Evolutionary conservation across 176 grass and related monocot species (phyloP).

Genomic region (Oryza glumipatula): DNA sequence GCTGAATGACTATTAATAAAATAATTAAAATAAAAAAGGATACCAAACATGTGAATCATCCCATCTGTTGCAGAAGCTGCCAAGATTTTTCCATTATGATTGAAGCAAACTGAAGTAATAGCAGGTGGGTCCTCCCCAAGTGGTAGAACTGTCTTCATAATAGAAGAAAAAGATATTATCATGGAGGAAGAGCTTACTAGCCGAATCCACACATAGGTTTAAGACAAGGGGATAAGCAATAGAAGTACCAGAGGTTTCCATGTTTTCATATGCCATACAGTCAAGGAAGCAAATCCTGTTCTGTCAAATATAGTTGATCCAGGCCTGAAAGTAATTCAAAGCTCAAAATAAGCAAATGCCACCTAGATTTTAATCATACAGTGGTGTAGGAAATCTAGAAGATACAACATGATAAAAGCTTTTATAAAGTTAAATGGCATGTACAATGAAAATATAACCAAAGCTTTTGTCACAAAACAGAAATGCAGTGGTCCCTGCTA

Average conservation of each 20-base stretch:
- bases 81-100: conserved; percentile 98
- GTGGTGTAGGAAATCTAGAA: not conserved
- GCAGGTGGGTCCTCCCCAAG: conserved; percentile 98
- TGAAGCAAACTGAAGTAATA: conserved; percentile 94
- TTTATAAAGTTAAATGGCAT: conserved; percentile 11
- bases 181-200: conserved; percentile 11
- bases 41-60: conserved; percentile 99
- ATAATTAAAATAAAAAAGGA: conserved; percentile 43
- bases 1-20: conserved; percentile 8
- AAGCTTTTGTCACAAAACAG: conserved; percentile 11
- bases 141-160: conserved; percentile 87
- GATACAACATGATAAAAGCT: not conserved
- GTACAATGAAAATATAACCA: not conserved
- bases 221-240: conserved; percentile 39
- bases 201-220: conserved; percentile 6
- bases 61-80: conserved; percentile 93
- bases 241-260: conserved; percentile 85
- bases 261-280: conserved; percentile 97
- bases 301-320: conserved; percentile 76
- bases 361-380: conserved; percentile 29
- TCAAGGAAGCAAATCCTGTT: conserved; percentile 89
- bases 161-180: conserved; percentile 14
- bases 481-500: not conserved
- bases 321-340: conserved; percentile 52
- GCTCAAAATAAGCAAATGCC: conserved; percentile 32